These are phyloP conservation scores for Starmerella ratchasimensis DNA, from an alignment of 805 yeast genomes.

Conservation along the genomic window DNA sequence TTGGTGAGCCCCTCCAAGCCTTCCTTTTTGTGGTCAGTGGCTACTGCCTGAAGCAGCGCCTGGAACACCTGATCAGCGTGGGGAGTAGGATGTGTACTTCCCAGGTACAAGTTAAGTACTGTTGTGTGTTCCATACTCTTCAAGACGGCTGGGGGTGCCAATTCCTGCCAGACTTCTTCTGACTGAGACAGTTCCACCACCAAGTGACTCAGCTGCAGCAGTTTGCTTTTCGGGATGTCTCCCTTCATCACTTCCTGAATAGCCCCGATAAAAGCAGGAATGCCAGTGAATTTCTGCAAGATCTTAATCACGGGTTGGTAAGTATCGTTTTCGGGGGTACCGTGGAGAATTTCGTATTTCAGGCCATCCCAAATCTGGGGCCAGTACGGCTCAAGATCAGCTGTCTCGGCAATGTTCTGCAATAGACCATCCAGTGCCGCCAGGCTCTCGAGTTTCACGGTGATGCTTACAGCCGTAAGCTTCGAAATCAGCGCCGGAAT, in stretches of 20 bases:
- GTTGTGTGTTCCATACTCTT: conserved; percentile 1
- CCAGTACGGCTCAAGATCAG: conserved; percentile 49
- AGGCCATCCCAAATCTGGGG: conserved; percentile 70
- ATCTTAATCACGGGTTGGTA: conserved; percentile 7
- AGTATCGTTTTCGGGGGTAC: conserved; percentile 39
- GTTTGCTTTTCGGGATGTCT: conserved; percentile 39
- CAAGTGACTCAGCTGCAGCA: conserved; percentile 27
- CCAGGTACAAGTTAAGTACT: conserved; percentile 6
- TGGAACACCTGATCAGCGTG: conserved; percentile 57
- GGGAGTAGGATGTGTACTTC: conserved; percentile 26
- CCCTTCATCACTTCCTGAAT: conserved; percentile 16
- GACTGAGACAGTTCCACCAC: conserved; percentile 6
- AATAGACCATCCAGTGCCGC: conserved; percentile 47
- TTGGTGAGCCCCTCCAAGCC: conserved; percentile 53
- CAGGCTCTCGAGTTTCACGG: conserved; percentile 55
- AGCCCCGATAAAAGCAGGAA: conserved; percentile 29
- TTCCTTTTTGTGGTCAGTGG: conserved; percentile 51
- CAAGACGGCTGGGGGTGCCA: conserved; percentile 38
- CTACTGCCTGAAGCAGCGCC: conserved; percentile 49
- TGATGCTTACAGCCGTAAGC: conserved; percentile 33
- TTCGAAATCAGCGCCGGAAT: conserved; percentile 71
- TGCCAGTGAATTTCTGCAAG: conserved; percentile 18
- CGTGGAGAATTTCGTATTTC: conserved; percentile 78
- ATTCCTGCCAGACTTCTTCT: conserved; percentile 7
- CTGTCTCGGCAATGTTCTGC: conserved; percentile 33